Evolutionary conservation across 305 asterid species (phyloP).

Genomic region (Ilex paraguariensis): DNA sequence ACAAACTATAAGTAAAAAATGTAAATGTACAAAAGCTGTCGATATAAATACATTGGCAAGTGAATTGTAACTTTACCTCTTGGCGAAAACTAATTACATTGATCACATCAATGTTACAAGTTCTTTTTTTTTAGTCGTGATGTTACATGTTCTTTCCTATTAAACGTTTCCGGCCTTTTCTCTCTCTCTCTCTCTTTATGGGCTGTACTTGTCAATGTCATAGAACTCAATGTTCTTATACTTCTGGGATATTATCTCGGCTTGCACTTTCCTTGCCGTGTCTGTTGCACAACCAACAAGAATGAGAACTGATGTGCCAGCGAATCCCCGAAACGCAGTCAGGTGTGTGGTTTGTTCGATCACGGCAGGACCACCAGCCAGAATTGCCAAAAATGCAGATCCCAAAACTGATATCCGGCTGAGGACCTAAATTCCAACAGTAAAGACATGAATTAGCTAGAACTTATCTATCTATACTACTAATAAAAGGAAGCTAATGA

Average conservation of each 20-base stretch:
- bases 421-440: slow-evolving; percentile 45
- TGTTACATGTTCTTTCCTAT: too few relatives aligned
- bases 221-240: slow-evolving; percentile 79
- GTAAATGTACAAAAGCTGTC: too few relatives aligned
- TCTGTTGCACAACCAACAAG: slow-evolving; percentile 97
- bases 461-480: too few relatives aligned
- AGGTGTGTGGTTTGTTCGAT: slow-evolving; percentile 89
- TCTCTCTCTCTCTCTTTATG: neutral
- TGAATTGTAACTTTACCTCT: too few relatives aligned
- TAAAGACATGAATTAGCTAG: neutral
- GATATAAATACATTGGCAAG: too few relatives aligned
- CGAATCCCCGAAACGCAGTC: slow-evolving; percentile 87
- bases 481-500: too few relatives aligned
- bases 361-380: slow-evolving; percentile 93
- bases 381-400: slow-evolving; percentile 71
- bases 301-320: slow-evolving; percentile 90
- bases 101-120: too few relatives aligned
- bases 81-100: too few relatives aligned
- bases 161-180: neutral
- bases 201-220: slow-evolving; percentile 32
- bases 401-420: slow-evolving; percentile 95
- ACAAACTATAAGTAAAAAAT: too few relatives aligned
- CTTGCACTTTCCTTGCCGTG: slow-evolving; percentile 90
- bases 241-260: slow-evolving; percentile 87
- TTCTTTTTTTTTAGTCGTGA: too few relatives aligned